Base-by-base conservation (phyloP, 495 filamentous ascomycete genomes). In the Penicillium samsonianum region DNA sequence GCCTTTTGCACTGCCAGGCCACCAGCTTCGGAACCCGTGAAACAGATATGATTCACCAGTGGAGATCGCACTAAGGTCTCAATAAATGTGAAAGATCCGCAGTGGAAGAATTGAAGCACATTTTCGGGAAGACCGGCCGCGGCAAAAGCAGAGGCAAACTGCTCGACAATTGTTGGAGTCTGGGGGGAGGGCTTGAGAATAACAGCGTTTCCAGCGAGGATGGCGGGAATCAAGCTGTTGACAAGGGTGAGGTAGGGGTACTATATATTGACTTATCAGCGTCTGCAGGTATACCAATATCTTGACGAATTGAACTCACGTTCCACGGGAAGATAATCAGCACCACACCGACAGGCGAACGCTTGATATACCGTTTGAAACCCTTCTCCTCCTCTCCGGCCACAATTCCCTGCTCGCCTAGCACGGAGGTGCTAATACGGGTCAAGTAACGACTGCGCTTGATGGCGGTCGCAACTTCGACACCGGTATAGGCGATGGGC, bases 251-350 rank as follows among this genome's bases (percentile, higher is more conserved):
- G 78, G 65, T 95, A 97, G 12, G 92, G 92, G 67, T 97, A 97
- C 91, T 96, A 65, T 11, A 38, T 41, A 46, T 12, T 20, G 9
- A 33, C 37, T 7, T 22, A 11, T 53, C 30, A 59, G 41, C 31
- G 62, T 56, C 61, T 37, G 40, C 50, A 42, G 28, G 42, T 38
- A 35, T 50, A 48, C 3, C 10, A 5, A 35, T 16, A 16, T 47
- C 6, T 17, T 16, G 7, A 23, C 14, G n/a, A 22, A 12, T 37
- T 26, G 12, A 10, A 80, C 88, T 72, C 73, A 92, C 91, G 70
- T 97, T 97, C 92, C 92, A 97, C 12, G 92, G 89, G 74, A 97
- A 96, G 54, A 97, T 82, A 62, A 96, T 81, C 51, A 96, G 77
- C 26, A 90, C 87, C 6, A 90, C 88, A 7, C 92, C 92, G 35